Evolutionary conservation across 371 early-diverging fungal genomes (phyloP).

Genomic region (Mucor lusitanicus): DNA sequence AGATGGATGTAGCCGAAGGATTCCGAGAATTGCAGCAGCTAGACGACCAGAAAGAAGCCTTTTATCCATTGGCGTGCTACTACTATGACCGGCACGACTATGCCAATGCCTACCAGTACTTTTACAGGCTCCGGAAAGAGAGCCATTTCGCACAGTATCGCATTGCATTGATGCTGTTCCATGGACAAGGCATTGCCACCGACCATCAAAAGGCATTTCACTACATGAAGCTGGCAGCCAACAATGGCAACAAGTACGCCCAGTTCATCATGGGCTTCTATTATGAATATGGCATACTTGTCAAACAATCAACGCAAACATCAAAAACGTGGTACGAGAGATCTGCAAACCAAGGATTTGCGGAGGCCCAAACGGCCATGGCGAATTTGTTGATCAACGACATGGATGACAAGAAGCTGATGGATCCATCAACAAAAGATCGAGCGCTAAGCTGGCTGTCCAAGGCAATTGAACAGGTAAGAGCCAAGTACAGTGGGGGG

Average conservation of each 20-base stretch:
- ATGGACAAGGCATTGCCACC: slow-evolving; percentile 6
- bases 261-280: slow-evolving; percentile 38
- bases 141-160: slow-evolving; percentile 21
- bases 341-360: slow-evolving; percentile 31
- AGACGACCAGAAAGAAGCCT: slow-evolving; percentile 18
- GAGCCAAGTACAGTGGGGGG: no score
- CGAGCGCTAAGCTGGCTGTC: slow-evolving; percentile 27
- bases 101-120: slow-evolving; percentile 15
- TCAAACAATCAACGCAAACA: slow-evolving; percentile 8
- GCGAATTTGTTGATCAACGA: slow-evolving; percentile 20
- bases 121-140: slow-evolving; percentile 10
- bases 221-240: slow-evolving; percentile 16
- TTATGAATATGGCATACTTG: slow-evolving; percentile 25
- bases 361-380: slow-evolving; percentile 34
- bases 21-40: slow-evolving; percentile 24
- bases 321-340: slow-evolving; percentile 20
- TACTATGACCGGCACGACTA: slow-evolving; percentile 20
- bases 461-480: slow-evolving; percentile 28
- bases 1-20: slow-evolving; percentile 22
- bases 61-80: slow-evolving; percentile 25
- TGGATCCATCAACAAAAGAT: slow-evolving; percentile 4
- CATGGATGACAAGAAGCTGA: neutral
- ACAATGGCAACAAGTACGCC: slow-evolving; percentile 27
- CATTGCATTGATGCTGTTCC: slow-evolving; percentile 13
- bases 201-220: slow-evolving; percentile 7